Evolutionary conservation across 2,329 filamentous ascomycete genomes (phyloP), one percentile per base, ranked within the genome.

Genomic region (Claviceps cyperi): DNA sequence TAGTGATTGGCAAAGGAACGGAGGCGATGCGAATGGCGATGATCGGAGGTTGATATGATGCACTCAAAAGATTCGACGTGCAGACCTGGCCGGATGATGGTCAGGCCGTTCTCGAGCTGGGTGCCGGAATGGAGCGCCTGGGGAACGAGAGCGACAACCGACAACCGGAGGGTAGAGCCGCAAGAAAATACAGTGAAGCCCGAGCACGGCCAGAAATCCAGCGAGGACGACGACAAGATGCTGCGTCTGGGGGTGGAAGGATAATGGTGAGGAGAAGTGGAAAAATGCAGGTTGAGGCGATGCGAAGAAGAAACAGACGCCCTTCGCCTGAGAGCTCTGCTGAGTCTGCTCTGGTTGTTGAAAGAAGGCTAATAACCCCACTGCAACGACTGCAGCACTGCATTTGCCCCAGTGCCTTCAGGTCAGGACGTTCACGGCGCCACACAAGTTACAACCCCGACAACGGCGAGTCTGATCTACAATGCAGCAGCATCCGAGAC

Each of bases 271-370:
- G 28, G 28, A 35, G 47, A 40, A 45, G 44, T 38, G 28, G 9
- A 46, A 47, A 39, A 52, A 38, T 50, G 46, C 44, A 40, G 47
- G 44, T 15, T 15, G 38, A 48, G 47, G 47, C 40, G 43, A 39
- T 44, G 45, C 38, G 43, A 47, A 49, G 36, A 46, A 41, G 43
- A 46, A 49, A 35, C 17, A 24, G 14, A 9, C 43, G 45, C 14
- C 9, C 35, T 22, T 36, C 19, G 5, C 21, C 21, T 13, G 39
- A 13, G 17, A 41, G 39, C 39, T 41, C 39, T 13, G 19, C 5
- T 22, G n/a, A n/a, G n/a, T n/a, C 40, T 41, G 40, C 4, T 13
- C 7, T 41, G 39, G 37, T 19, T 41, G 15, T 19, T 41, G 17
- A 32, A 32, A 32, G 28, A 32, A 32, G 28, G 9, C 28, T 24